Evolutionary conservation across 768 basidiomycete species (phyloP).

Genomic region (Kwoniella dendrophila): DNA sequence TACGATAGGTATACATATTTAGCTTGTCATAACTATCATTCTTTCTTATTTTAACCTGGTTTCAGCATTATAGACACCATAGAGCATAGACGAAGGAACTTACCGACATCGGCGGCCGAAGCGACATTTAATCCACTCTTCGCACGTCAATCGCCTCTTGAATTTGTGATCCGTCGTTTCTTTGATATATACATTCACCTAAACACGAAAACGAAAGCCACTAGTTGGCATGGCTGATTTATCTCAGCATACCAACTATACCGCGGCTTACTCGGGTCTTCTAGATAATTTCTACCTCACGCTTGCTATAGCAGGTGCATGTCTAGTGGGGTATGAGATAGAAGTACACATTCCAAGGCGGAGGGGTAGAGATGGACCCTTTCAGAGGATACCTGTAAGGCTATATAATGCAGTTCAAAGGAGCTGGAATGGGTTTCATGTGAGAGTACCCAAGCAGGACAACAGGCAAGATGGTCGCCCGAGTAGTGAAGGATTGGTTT

Average conservation of each 20-base stretch:
- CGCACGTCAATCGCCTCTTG: too few relatives aligned
- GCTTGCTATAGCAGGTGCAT: slow-evolving; percentile 49
- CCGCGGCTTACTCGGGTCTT: slow-evolving; percentile 52
- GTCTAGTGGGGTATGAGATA: slow-evolving; percentile 50
- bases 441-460: neutral
- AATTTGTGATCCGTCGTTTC: too few relatives aligned
- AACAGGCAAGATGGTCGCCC: neutral
- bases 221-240: slow-evolving; percentile 49
- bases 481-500: slow-evolving; percentile 15
- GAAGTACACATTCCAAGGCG: slow-evolving; percentile 48
- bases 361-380: slow-evolving; percentile 44
- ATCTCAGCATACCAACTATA: slow-evolving; percentile 43
- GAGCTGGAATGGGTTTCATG: slow-evolving; percentile 25
- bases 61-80: too few relatives aligned
- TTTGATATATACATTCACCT: too few relatives aligned
- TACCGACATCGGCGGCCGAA: too few relatives aligned
- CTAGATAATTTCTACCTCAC: slow-evolving; percentile 52
- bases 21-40: too few relatives aligned
- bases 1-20: too few relatives aligned
- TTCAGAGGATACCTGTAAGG: slow-evolving; percentile 35
- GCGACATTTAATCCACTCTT: too few relatives aligned
- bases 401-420: slow-evolving; percentile 22
- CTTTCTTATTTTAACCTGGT: too few relatives aligned
- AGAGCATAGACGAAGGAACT: too few relatives aligned
- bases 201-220: slow-evolving; percentile 2